These are phyloP conservation scores for Tricholomella constricta DNA, from an alignment of 768 basidiomycete species.

Conservation along the genomic window DNA sequence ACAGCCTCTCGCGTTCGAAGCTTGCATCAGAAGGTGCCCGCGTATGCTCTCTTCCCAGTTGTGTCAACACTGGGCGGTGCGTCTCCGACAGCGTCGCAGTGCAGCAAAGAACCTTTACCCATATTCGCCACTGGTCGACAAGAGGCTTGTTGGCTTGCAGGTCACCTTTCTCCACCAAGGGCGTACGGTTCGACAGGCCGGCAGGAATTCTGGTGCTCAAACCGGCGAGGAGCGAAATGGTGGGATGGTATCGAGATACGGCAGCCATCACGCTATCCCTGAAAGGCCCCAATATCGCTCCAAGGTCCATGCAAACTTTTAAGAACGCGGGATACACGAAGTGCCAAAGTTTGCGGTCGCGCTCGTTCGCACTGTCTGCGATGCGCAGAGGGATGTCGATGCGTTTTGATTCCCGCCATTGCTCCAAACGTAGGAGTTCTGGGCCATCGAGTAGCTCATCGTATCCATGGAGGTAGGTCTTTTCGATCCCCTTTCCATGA, in stretches of 20 bases:
- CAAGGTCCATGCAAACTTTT: conserved; percentile 52
- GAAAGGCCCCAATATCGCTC: conserved; percentile 48
- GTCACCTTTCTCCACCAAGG: conserved; percentile 51
- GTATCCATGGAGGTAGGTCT: conserved; percentile 56
- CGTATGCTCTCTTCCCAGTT: conserved; percentile 64
- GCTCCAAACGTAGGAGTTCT: conserved; percentile 61
- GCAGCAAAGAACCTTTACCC: conserved; percentile 86
- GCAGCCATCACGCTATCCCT: conserved; percentile 71
- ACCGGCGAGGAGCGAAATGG: conserved; percentile 74
- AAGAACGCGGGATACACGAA: conserved; percentile 70
- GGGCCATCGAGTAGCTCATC: conserved; percentile 66
- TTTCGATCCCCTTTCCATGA: conserved; percentile 48
- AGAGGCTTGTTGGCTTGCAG: conserved; percentile 58
- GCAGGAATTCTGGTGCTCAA: conserved; percentile 59
- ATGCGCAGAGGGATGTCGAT: conserved; percentile 64
- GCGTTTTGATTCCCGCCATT: conserved; percentile 63
- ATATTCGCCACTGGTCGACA: conserved; percentile 80
- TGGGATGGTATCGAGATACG: conserved; percentile 67
- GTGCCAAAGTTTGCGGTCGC: conserved; percentile 75
- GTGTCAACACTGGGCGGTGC: conserved; percentile 52
- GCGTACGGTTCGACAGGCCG: conserved; percentile 42
- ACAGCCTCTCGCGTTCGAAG: conserved; percentile 79
- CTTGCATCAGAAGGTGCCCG: conserved; percentile 72
- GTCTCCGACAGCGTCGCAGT: conserved; percentile 70
- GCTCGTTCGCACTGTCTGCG: conserved; percentile 67